Base-by-base conservation (phyloP, 768 basidiomycete genomes). In the Podaxis mareebaensis region DNA sequence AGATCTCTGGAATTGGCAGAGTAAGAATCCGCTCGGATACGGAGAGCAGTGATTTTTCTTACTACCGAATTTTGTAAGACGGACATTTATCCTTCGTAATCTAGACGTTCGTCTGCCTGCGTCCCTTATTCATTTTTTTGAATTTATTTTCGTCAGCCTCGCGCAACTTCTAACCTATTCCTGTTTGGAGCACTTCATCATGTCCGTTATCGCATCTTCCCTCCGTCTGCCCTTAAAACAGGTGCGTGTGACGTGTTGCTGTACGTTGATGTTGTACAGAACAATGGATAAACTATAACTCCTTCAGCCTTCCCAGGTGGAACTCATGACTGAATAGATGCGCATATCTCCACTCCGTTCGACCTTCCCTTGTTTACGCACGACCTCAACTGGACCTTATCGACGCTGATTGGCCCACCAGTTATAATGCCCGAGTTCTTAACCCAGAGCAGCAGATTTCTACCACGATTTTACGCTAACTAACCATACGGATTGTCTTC, bases 1-100 rank as follows among this genome's bases (percentile, higher is more conserved):
- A 61, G 97, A 99, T 76, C 80, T 97, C 69, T 99, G 97, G 97
- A 96, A 96, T 78, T 99, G 96, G 94, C 96, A 99, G 79, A 87
- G 86, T n/a, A 92, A 87, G 74, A 93, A 97, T 70, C 93, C 92
- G 6, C 72, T 84, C 33, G 95, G 95, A 2, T 97, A 92, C 66
- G 81, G 71, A 26, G 76, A 76, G 56, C 60, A 69, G 69, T 69
- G 65, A 66, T 60, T 20, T n/a, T 20, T 54, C 13, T 36, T 53
- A 53, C 10, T n/a, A 4, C 8, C 53, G n/a, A 20, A 13, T 10
- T 15, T 12, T 20, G 44, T 8, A 20, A 46, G 44, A n/a, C 7
- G 15, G 44, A 17, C 44, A 3, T 26, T 40, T 39, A 40, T 56
- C 22, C 39, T 56, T 56, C 49, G 22, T 51, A 51, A 40, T 56